phyloP scores from a whole-genome alignment of 768 basidiomycete genomes.

The Austroboletus eburneus region DNA sequence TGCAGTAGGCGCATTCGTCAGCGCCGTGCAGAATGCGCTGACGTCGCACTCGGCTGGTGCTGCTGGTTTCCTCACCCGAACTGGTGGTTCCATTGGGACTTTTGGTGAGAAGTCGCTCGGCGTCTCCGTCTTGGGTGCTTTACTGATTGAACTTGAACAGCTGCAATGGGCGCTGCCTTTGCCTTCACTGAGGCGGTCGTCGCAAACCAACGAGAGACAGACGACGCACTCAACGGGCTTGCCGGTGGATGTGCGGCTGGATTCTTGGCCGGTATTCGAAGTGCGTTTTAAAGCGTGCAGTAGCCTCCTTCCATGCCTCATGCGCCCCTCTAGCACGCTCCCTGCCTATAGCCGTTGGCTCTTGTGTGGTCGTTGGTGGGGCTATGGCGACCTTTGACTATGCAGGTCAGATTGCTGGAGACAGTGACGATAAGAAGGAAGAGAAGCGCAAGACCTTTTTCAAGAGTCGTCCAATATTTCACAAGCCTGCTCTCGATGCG shows the following conservation, averaged over 20 bases:
- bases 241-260: constrained; percentile 91
- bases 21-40: constrained; percentile 76
- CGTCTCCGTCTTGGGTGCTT: neutral
- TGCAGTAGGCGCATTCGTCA: constrained; percentile 63
- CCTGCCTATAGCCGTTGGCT: constrained; percentile 73
- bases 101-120: constrained; percentile 59
- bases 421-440: constrained; percentile 46
- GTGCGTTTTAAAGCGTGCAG: constrained; percentile 36
- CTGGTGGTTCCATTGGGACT: constrained; percentile 85
- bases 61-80: constrained; percentile 81
- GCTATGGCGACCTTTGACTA: constrained; percentile 80
- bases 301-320: constrained; percentile 11
- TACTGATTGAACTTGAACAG: constrained; percentile 37
- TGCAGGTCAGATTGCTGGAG: constrained; percentile 59
- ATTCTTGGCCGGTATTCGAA: constrained; percentile 82
- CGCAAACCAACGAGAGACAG: constrained; percentile 73
- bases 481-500: constrained; percentile 19
- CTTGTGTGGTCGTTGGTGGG: constrained; percentile 75
- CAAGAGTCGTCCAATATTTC: constrained; percentile 55
- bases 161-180: constrained; percentile 86
- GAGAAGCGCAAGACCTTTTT: constrained; percentile 80
- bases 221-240: constrained; percentile 80
- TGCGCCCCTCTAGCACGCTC: constrained; percentile 59
- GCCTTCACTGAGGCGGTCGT: constrained; percentile 76
- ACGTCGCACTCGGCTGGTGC: constrained; percentile 74